phyloP scores from a whole-genome alignment of 148 eudicot genomes.

The Limonium bicolor region DNA sequence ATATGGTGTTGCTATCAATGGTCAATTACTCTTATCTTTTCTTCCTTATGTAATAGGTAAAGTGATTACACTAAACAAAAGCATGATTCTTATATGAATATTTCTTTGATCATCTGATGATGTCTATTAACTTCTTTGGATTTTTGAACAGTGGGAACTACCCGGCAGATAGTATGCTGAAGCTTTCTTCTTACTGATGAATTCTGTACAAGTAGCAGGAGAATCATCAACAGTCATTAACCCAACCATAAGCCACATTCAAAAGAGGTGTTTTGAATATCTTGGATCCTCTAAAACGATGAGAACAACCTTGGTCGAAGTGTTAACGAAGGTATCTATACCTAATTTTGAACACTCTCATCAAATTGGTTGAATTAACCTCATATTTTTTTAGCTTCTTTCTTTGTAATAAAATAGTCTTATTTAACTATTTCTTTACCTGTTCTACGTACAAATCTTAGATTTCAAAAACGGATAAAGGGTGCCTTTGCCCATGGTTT shows the following conservation, averaged over 20 bases:
- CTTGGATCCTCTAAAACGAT: constrained; percentile 38
- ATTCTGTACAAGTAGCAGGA: constrained; percentile 10
- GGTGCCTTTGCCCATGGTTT: too few relatives aligned
- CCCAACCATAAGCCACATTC: constrained; percentile 10
- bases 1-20: constrained; percentile 23
- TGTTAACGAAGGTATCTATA: constrained; percentile 30
- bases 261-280: constrained; percentile 27
- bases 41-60: constrained; percentile 32
- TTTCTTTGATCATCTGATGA: neutral
- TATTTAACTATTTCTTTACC: too few relatives aligned
- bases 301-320: constrained; percentile 44
- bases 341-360: too few relatives aligned
- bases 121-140: neutral
- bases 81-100: neutral
- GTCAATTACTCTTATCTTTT: constrained; percentile 19
- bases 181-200: constrained; percentile 14
- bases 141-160: constrained; percentile 11
- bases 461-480: too few relatives aligned
- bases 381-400: too few relatives aligned
- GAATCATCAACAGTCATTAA: constrained; percentile 3
- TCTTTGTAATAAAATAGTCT: too few relatives aligned
- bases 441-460: too few relatives aligned
- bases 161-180: constrained; percentile 11
- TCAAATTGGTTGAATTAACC: too few relatives aligned
- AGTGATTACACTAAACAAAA: neutral